Base-by-base conservation (phyloP, 1,139 yeast genomes). In the Yamadazyma aaseri region DNA sequence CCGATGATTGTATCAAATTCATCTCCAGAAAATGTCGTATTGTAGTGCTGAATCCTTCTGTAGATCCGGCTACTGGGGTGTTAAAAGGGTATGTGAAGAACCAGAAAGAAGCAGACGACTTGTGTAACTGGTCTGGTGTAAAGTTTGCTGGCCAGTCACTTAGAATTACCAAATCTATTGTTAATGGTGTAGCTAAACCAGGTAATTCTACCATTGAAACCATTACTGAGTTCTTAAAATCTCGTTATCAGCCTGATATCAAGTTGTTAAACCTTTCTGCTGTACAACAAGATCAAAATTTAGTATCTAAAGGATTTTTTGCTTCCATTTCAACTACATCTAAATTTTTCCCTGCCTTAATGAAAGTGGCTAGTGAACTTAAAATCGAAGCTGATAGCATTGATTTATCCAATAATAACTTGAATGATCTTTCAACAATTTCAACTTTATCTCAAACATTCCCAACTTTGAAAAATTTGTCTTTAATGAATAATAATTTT, bases 321-420 rank as follows among this genome's bases (percentile, higher is more conserved):
- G 72, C 77, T 15, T 65, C 76, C 12, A 64, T 79, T 6, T 73
- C 80, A 32, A 71, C 78, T 3, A 57, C 77, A 1, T 74, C 94
- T 11, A 90, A 90, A 56, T 81, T 90, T 73, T 89, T 92, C 58
- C 86, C 90, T 3, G 98, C 98, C 1, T 64, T 92, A 45, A 80
- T 92, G 87, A 87, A 85, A 54, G 63, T 94, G 13, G 96, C 96
- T 1, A 67, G 68, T 33, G 75, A 72, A 30, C 51, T 67, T 28
- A 72, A 72, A 29, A 44, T 73, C 11, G 68, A 68, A 3, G 85
- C 89, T 5, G 84, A 81, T 24, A 82, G 92, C 41, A 79, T 92
- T 12, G 87, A 85, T 53, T 65, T 92, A 33, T 81, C 95, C 10
- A 70, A 70, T 39, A 92, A 92, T 54, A 73, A 73, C 39, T 59